Conservation (phyloP, 2,329 filamentous ascomycete genomes). For the Penicillium sp. region DNA sequence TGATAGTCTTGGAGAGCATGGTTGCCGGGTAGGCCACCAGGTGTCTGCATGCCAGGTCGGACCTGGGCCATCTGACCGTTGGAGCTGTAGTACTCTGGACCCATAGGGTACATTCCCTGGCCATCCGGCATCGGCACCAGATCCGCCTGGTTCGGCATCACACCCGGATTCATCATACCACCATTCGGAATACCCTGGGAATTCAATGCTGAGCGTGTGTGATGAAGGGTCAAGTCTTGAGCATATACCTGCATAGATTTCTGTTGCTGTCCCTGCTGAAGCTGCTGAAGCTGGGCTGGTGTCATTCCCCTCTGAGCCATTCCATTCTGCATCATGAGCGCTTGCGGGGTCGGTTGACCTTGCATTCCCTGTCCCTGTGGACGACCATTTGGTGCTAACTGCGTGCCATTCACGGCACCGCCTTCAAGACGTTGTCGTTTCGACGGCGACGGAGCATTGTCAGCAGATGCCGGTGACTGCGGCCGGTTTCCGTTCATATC, state of each 20-base stretch:
- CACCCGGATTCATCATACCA: constrained; percentile 62
- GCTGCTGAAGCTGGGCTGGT: constrained; percentile 69
- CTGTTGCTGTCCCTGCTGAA: constrained; percentile 63
- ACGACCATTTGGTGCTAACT: constrained; percentile 72
- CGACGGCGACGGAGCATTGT: constrained; percentile 87
- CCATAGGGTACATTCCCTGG: constrained; percentile 43
- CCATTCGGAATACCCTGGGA: constrained; percentile 76
- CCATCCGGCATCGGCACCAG: constrained; percentile 75
- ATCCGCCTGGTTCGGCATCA: constrained; percentile 72
- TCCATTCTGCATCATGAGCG: constrained; percentile 57
- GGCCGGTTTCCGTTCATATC: constrained; percentile 78
- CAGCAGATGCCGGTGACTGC: constrained; percentile 75
- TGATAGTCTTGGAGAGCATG: constrained; percentile 68
- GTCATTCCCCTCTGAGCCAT: constrained; percentile 69
- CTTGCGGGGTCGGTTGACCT: constrained; percentile 60
- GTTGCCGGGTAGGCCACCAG: constrained; percentile 49
- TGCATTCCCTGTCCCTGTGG: constrained; percentile 68
- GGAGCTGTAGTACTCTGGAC: constrained; percentile 57
- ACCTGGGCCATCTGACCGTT: constrained; percentile 54
- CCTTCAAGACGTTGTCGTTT: constrained; percentile 83
- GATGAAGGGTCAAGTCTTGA: constrained; percentile 77
- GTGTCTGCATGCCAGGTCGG: constrained; percentile 40
- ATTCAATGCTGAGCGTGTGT: constrained; percentile 71
- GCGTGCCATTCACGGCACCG: constrained; percentile 68
- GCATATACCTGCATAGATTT: constrained; percentile 88